These are phyloP conservation scores for Xanthoceras sorbifolium DNA, from an alignment of 345 rosid species.

Conservation along the genomic window DNA sequence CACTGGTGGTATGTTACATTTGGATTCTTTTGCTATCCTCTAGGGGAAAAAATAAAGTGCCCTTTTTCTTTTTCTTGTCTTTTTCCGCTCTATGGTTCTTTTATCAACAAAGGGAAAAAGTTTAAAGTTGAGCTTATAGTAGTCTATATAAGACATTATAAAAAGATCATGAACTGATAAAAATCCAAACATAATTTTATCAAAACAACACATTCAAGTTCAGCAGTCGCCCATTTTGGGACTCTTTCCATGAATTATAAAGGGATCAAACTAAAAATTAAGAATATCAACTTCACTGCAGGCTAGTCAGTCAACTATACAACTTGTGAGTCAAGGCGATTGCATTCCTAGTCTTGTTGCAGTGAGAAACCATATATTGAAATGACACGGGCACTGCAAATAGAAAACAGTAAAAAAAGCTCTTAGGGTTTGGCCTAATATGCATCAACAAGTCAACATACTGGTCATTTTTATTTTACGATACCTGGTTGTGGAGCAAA, in stretches of 20 bases:
- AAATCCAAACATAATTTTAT: not conserved
- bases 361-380: not conserved
- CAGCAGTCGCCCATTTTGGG: not conserved
- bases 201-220: not conserved
- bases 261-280: not conserved
- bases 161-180: not conserved
- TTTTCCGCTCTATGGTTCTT: not conserved
- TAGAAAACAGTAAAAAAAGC: not conserved
- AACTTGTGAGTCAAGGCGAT: not conserved
- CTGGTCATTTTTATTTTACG: not conserved
- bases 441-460: not conserved
- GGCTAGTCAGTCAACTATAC: not conserved
- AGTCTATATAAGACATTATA: not conserved
- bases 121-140: not conserved
- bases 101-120: constrained; percentile 11
- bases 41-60: not conserved
- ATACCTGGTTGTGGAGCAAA: constrained; percentile 7
- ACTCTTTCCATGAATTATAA: not conserved
- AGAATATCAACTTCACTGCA: not conserved
- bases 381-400: not conserved
- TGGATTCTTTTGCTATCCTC: too few relatives aligned
- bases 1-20: too few relatives aligned
- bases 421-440: not conserved
- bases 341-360: not conserved
- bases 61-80: not conserved